phyloP scores from a whole-genome alignment of 2,329 filamentous ascomycete genomes.

The Penicillium verrucosum region DNA sequence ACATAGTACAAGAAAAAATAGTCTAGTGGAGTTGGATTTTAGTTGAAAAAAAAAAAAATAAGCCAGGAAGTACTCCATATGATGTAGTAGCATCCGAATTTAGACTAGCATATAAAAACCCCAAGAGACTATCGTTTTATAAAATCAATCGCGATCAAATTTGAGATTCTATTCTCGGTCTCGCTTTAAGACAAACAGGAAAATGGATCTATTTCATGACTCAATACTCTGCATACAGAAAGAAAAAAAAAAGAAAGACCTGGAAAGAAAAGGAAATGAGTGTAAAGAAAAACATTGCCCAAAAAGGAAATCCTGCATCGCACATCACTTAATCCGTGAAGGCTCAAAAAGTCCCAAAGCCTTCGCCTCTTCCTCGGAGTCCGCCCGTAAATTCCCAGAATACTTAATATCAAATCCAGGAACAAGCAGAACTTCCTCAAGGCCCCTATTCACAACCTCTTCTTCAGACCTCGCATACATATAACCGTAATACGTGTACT shows the following conservation, averaged over 20 bases:
- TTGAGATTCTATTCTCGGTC: neutral
- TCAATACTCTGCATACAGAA: neutral
- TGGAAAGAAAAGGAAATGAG: neutral
- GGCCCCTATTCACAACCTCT: neutral
- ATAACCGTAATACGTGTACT: slow-evolving; percentile 2
- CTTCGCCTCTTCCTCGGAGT: neutral
- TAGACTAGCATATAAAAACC: neutral
- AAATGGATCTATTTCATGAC: neutral
- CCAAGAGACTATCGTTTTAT: neutral
- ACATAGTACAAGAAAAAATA: neutral
- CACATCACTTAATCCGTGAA: neutral
- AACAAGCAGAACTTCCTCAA: neutral
- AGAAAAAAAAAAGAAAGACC: neutral
- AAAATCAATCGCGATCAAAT: neutral
- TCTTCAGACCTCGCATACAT: neutral
- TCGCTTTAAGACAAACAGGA: neutral
- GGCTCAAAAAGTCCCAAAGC: slow-evolving; percentile 1
- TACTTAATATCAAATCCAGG: slow-evolving; percentile 4
- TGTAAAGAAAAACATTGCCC: neutral
- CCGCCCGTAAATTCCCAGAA: neutral
- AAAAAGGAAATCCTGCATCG: neutral
- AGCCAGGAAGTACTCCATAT: neutral
- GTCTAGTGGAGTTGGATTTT: neutral
- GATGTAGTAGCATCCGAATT: neutral
- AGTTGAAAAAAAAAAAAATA: neutral